These are phyloP conservation scores for Tylopilus felleus DNA, from an alignment of 768 basidiomycete genomes.

Conservation along the genomic window DNA sequence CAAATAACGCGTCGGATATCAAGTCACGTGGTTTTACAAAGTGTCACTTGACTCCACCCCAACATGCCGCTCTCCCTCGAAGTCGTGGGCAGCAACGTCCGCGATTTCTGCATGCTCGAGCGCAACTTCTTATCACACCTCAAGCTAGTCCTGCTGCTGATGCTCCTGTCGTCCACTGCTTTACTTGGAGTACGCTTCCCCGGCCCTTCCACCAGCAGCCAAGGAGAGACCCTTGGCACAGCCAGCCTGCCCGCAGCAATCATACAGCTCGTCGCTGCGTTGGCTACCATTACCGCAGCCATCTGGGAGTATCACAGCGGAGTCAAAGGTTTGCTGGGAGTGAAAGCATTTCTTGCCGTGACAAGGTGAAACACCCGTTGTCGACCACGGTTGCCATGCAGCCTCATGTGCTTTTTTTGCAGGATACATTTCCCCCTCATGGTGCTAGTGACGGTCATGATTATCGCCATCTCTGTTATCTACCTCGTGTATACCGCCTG, in stretches of 20 bases:
- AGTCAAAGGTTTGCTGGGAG: slow-evolving; percentile 51
- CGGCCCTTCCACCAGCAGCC: slow-evolving; percentile 26
- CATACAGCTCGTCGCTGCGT: slow-evolving; percentile 50
- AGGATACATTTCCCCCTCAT: slow-evolving; percentile 55
- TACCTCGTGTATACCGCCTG: slow-evolving; percentile 37
- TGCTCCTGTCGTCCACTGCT: slow-evolving; percentile 60
- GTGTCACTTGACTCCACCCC: background rate
- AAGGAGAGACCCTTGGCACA: slow-evolving; percentile 22
- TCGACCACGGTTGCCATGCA: background rate
- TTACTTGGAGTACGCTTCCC: slow-evolving; percentile 61
- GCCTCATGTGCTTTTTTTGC: slow-evolving; percentile 4
- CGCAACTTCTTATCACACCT: slow-evolving; percentile 69
- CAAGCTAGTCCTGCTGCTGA: slow-evolving; percentile 62
- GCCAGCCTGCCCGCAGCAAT: slow-evolving; percentile 48
- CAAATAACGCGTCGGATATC: slow-evolving; percentile 29
- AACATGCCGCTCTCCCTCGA: slow-evolving; percentile 30
- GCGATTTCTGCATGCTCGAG: slow-evolving; percentile 79
- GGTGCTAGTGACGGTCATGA: slow-evolving; percentile 43
- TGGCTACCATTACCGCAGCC: slow-evolving; percentile 54
- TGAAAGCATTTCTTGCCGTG: slow-evolving; percentile 57
- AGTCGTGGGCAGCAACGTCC: slow-evolving; percentile 57
- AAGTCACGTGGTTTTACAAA: slow-evolving; percentile 16
- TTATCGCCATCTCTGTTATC: slow-evolving; percentile 51
- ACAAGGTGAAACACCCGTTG: slow-evolving; percentile 44
- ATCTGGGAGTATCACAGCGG: slow-evolving; percentile 65